These are phyloP conservation scores for Podospora australis DNA, from an alignment of 495 filamentous ascomycete genomes.

Conservation along the genomic window DNA sequence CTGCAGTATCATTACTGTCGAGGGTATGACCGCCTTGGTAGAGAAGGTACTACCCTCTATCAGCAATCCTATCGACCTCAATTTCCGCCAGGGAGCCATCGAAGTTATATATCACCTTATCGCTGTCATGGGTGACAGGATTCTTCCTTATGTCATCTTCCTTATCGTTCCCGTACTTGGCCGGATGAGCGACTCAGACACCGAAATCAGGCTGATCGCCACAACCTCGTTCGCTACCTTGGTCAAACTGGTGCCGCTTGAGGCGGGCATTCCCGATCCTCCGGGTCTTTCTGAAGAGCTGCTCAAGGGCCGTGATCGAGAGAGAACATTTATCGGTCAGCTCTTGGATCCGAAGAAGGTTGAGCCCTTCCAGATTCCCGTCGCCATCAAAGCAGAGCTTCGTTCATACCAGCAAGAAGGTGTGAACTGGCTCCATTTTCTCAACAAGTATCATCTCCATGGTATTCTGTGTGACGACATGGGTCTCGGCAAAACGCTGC, in stretches of 20 bases:
- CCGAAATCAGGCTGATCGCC: slow-evolving; percentile 86
- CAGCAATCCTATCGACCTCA: slow-evolving; percentile 77
- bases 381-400: slow-evolving; percentile 92
- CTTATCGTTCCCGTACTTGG: slow-evolving; percentile 96
- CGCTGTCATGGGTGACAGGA: slow-evolving; percentile 94
- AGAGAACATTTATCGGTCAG: slow-evolving; percentile 93
- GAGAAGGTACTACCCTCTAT: slow-evolving; percentile 88
- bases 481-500: slow-evolving; percentile 95
- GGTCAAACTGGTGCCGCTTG: slow-evolving; percentile 96
- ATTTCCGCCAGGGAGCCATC: slow-evolving; percentile 84
- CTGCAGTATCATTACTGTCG: slow-evolving; percentile 89
- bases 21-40: slow-evolving; percentile 92
- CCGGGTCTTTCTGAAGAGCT: slow-evolving; percentile 85
- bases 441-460: slow-evolving; percentile 95
- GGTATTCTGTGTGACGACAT: slow-evolving; percentile 99
- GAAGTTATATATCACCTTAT: slow-evolving; percentile 94
- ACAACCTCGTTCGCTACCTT: slow-evolving; percentile 96
- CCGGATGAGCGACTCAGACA: slow-evolving; percentile 98
- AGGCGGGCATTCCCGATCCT: slow-evolving; percentile 95
- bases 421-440: slow-evolving; percentile 97
- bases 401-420: slow-evolving; percentile 97
- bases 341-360: slow-evolving; percentile 95
- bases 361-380: slow-evolving; percentile 86
- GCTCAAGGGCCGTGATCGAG: slow-evolving; percentile 80
- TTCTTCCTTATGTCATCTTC: slow-evolving; percentile 97